Base-by-base conservation (phyloP, 371 early-diverging fungal species). In the Apophysomyces elegans region DNA sequence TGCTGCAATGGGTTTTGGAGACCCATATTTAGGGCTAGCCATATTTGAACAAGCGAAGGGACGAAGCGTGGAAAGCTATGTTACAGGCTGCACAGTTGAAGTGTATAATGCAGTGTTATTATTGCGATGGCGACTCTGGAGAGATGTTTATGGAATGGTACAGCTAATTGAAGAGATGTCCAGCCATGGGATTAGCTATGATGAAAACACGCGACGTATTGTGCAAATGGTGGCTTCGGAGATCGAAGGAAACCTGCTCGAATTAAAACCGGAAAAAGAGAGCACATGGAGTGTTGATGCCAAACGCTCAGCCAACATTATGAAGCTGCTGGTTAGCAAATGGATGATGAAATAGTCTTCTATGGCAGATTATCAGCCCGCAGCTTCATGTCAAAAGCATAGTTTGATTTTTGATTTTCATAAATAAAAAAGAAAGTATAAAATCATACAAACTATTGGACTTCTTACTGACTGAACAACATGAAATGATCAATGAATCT, bases 21-120 rank as follows among this genome's bases (percentile, higher is more conserved):
- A 83, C 61, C 80, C 80, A n/a, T 83, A 83, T 58, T 54, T 83
- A 39, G 80, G 80, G 1, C 37, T 83, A 35, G 65, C 83, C 1
- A 72, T 83, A 2, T 83, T 83, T 65, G 79, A 83, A 45, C 70
- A 74, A n/a, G 72, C 69, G 36, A 83, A 83, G 58, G 9, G 45
- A 11, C 64, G 68, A 35, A 78, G 79, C 38, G 43, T 78, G 0
- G 54, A 59, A 8, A 83, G 83, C 35, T 83, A 83, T 39, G 66
- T 83, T 5, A 32, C 44, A 9, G 83, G 83, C 9, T 83, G 83
- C 43, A 83, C 79, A 7, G 59, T 67, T 0, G 62, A 72, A 1
- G 79, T 72, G 8, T 83, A 83, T 35, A 77, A 83, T 62, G 56
- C 72, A 0, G 62, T 79, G 43, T 46, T 83, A 8, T 56, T 50